Base-by-base conservation (phyloP, 108 stramenopile genomes). In the Pseudonitzschia multiseries region DNA sequence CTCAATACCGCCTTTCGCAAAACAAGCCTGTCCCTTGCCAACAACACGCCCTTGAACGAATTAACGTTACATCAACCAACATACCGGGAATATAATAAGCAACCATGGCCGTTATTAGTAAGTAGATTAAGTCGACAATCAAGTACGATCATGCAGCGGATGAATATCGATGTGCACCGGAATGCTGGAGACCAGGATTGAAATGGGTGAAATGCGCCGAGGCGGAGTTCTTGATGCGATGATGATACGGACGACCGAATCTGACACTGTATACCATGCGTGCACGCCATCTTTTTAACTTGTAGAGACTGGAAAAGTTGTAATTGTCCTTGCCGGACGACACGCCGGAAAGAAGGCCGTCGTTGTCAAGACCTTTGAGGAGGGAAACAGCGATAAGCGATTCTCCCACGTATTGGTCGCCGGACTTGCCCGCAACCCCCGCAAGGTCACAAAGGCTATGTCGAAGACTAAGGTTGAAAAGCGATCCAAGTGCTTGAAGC, bases 311-410 rank as follows among this genome's bases (percentile, higher is more conserved):
- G 99, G 99, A 90, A 99, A 98, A 85, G 97, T 99, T 62, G 99
- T 99, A 27, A 93, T 99, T 79, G 87, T 99, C 79, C 95, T 99
- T 75, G 94, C 95, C 28, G 99, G 99, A 75, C 96, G 98, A 66
- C 97, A 97, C 78, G 99, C 99, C 31, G 99, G 99, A 65, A 95
- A 96, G 79, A 99, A 99, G 93, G 99, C 98, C 61, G 96, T 99
- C 31, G 97, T 99, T 44, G 96, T 99, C 51, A 98, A 98, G 92
- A 93, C 97, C 75, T 93, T 89, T 76, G 99, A 99, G 68, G 97
- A 97, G 43, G 98, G 98, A 42, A 90, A 89, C 74, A 85, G 81
- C 48, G 96, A 95, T 79, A 95, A 97, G 86, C 85, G 85, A 41
- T 99, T 98, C 89, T 93, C 94, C 60, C 99, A 99, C 83, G 96